Evolutionary conservation across 2,329 filamentous ascomycete genomes (phyloP).

Genomic region (Venturia asperata): DNA sequence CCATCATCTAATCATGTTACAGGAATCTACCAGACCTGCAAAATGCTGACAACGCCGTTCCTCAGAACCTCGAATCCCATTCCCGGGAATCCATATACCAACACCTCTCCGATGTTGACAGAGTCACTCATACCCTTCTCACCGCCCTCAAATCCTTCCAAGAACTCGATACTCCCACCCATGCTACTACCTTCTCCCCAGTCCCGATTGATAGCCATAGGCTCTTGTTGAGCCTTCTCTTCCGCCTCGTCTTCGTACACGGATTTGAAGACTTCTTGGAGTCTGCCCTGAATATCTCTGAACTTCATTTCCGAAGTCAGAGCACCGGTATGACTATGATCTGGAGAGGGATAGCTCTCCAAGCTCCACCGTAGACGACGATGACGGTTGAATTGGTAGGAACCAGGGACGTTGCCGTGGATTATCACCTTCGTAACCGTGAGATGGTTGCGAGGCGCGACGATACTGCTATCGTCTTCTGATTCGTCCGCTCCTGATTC

Average conservation of each 20-base stretch:
- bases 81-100: conserved; percentile 87
- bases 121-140: conserved; percentile 29
- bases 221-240: conserved; percentile 47
- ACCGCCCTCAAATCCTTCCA: conserved; percentile 45
- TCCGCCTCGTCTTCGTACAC: conserved; percentile 52
- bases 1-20: neutral
- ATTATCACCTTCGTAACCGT: conserved; percentile 89
- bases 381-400: conserved; percentile 93
- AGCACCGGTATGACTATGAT: neutral
- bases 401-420: conserved; percentile 90
- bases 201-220: conserved; percentile 82
- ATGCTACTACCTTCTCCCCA: conserved; percentile 87
- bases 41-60: conserved; percentile 80
- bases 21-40: conserved; percentile 59
- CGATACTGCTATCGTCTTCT: conserved; percentile 26
- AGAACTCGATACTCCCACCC: conserved; percentile 46
- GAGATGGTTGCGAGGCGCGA: conserved; percentile 49
- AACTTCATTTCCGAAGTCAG: conserved; percentile 74
- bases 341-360: conserved; percentile 26
- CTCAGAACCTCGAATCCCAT: conserved; percentile 92
- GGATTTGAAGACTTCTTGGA: conserved; percentile 64
- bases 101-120: conserved; percentile 61
- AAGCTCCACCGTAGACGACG: conserved; percentile 84
- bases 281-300: conserved; percentile 58
- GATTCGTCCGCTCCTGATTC: conserved; percentile 22